Evolutionary conservation across 345 rosid species (phyloP), one percentile per base, ranked within the genome.

Genomic region (Rhizophora apiculata): DNA sequence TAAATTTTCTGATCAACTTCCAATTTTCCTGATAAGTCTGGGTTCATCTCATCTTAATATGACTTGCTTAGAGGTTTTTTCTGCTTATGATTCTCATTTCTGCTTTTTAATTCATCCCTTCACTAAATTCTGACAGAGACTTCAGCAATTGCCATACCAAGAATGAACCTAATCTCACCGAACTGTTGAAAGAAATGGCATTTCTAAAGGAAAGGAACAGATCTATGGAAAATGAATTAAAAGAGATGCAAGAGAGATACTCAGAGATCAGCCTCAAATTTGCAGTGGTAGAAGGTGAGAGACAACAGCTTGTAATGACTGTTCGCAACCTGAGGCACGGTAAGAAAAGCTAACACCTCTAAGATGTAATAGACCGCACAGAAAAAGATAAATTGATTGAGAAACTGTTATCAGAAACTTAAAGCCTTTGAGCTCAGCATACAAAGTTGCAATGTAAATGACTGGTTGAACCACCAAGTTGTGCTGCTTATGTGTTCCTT

Each of bases 281-380:
- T 78, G 99, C 97, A 65, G 94, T 85, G 79, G 99, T 92, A 10
- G 98, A 92, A 88, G 90, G 98, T 43, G 96, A 92, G 83, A 86
- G 99, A 78, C 96, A 92, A 67, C 88, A 86, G 76, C 96, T 96
- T 67, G 94, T 96, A 69, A 92, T 96, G 97, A 85, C 89, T 4
- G 86, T 92, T 61, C 80, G 93, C 64, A 96, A 90, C 82, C 93
- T 90, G 64, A 90, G 89, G 79, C 87, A 89, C 71, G 85, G 87
- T 63, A 90, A 85, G 84, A 88, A 80, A 56, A 66, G 34, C 57
- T 74, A 74, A 68, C 77, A 54, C 55, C 52, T 46, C 60, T 29
- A 55, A 22, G 68, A 54, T 31, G 22, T 32, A 26, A 29, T 69
- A 29, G 15, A 36, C 22, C 4, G 49, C 24, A 64, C 63, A 30